Evolutionary conservation across 176 grass and related monocot genomes (phyloP).

Genomic region (Puccinellia tenuiflora): DNA sequence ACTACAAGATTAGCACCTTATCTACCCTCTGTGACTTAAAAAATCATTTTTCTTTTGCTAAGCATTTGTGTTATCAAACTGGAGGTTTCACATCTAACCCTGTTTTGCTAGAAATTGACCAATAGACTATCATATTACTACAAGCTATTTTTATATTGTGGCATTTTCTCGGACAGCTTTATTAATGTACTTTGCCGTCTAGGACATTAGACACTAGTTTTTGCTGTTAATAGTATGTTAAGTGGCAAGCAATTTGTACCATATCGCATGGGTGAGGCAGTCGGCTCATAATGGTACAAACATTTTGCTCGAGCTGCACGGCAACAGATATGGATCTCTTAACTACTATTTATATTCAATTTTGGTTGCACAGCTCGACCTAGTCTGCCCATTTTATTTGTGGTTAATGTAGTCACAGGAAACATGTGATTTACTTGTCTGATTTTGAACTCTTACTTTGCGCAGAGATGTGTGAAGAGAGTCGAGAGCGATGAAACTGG

Average conservation of each 20-base stretch:
- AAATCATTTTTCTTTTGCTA: background rate
- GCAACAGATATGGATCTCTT: background rate
- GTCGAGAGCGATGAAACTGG: constrained; percentile 45
- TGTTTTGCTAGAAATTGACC: background rate
- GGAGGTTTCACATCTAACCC: background rate
- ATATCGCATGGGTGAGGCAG: background rate
- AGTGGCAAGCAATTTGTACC: background rate
- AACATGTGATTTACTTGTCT: background rate
- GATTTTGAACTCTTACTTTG: background rate
- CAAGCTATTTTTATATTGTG: background rate
- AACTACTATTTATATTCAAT: background rate
- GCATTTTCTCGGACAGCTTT: background rate
- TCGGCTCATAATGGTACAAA: background rate
- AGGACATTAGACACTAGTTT: background rate
- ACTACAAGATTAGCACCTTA: background rate
- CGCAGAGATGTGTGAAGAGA: constrained; percentile 49
- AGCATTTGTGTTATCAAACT: background rate
- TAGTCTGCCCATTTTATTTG: background rate
- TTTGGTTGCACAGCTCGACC: background rate
- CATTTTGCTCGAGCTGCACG: background rate
- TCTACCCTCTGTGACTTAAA: background rate
- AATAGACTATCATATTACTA: background rate
- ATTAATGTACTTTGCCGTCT: background rate
- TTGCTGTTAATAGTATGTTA: background rate
- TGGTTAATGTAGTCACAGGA: background rate